Conservation (phyloP, 2,329 filamentous ascomycete genomes). For the Paraphoma sp. region DNA sequence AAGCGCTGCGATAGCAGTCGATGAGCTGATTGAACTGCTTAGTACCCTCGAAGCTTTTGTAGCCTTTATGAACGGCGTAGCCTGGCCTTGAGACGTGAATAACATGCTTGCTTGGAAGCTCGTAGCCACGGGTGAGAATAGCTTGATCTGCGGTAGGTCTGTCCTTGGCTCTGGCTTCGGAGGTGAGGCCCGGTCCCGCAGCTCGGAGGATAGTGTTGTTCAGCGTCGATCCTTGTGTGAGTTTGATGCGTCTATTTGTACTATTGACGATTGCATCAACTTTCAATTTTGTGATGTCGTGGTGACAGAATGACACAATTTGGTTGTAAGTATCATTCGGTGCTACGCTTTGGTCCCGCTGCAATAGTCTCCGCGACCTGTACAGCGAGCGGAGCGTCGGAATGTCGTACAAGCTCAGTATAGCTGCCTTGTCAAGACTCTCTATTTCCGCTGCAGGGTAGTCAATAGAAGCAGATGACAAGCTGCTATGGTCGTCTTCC, state of each 20-base stretch:
- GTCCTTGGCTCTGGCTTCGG: slow-evolving; percentile 23
- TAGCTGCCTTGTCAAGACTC: background rate
- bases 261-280: slow-evolving; percentile 47
- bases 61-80: slow-evolving; percentile 12
- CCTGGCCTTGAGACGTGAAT: slow-evolving; percentile 41
- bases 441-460: background rate
- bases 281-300: slow-evolving; percentile 40
- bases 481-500: background rate
- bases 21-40: slow-evolving; percentile 35
- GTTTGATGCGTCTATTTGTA: slow-evolving; percentile 20
- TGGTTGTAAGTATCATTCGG: slow-evolving; percentile 40
- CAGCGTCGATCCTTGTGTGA: slow-evolving; percentile 16
- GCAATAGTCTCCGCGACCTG: slow-evolving; percentile 27
- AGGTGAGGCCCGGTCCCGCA: slow-evolving; percentile 32
- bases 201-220: slow-evolving; percentile 35
- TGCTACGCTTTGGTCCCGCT: slow-evolving; percentile 34
- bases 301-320: slow-evolving; percentile 36
- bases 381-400: slow-evolving; percentile 38
- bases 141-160: slow-evolving; percentile 31
- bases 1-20: slow-evolving; percentile 38
- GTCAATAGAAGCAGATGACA: background rate
- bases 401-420: slow-evolving; percentile 26
- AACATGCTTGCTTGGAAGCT: slow-evolving; percentile 36
- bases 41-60: slow-evolving; percentile 17
- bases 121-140: slow-evolving; percentile 33